Base-by-base conservation (phyloP, 2,329 filamentous ascomycete species). In the Helotiales sp. region DNA sequence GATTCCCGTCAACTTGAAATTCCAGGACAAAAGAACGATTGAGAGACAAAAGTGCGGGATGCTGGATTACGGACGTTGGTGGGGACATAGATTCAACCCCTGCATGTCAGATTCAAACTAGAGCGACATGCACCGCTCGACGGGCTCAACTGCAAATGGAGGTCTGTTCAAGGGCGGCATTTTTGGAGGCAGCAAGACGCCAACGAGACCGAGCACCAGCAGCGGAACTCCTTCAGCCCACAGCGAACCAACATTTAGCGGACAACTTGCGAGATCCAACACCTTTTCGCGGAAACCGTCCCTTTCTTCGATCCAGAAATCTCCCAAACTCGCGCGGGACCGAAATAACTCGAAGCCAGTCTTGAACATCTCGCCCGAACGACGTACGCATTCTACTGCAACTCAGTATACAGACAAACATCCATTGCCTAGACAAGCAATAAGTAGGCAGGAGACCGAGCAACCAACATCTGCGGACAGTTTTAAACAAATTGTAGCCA, bases 221-320 rank as follows among this genome's bases (percentile, higher is more conserved):
- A 62, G 61, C 47, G 68, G 54, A 54, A 36, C 52, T 25, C 33
- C 49, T 38, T 40, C 55, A 25, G 54, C 58, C 17, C 58, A 60
- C 38, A 64, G 56, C 58, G 65, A 69, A 31, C 62, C 60, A 46
- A 55, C 57, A 10, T 57, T 54, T 33, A 55, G 55, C 42, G 54
- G 59, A 6, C 54, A 55, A 30, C 60, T 51, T 10, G 59, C 70
- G 77, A 81, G 70, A 78, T 80, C 64, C 76, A 80, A 73, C 79
- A 80, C 65, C 70, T 81, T 83, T 67, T 74, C 76, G 55, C 81
- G 81, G 65, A 83, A 81, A 67, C 62, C 80, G 8, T 83, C 82
- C 42, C 76, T 83, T 59, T 78, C 76, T 15, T 73, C 75, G 12
- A 71, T 73, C 42, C 63, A 64, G 34, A 73, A 61, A 48, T 62